phyloP scores from a whole-genome alignment of 805 yeast genomes.

The Candida tammaniensis region DNA sequence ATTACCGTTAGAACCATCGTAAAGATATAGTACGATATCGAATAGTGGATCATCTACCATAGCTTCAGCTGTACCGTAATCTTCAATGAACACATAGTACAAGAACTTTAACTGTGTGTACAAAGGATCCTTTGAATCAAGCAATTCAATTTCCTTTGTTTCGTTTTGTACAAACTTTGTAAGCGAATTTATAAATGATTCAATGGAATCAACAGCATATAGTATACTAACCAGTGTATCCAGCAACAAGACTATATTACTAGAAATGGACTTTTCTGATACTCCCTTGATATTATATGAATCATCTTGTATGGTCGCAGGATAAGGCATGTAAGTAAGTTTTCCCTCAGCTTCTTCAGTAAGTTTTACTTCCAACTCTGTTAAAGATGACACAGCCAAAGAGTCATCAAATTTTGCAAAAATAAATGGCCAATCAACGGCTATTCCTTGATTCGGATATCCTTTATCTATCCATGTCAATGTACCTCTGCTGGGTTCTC shows the following conservation, averaged over 20 bases:
- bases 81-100: constrained; percentile 5
- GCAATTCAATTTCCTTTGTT: background rate
- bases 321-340: constrained; percentile 1
- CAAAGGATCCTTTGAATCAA: constrained; percentile 8
- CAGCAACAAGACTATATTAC: constrained; percentile 2
- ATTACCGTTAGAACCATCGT: background rate
- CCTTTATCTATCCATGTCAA: constrained; percentile 35
- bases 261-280: constrained; percentile 1
- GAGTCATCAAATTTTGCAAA: constrained; percentile 26
- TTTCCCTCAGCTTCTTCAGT: constrained; percentile 6
- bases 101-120: constrained; percentile 10
- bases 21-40: constrained; percentile 6
- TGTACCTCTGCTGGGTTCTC: constrained; percentile 43
- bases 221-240: background rate
- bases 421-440: constrained; percentile 35
- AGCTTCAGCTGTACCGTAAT: constrained; percentile 5
- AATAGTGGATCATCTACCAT: constrained; percentile 1
- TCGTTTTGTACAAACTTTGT: constrained; percentile 2
- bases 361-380: constrained; percentile 17
- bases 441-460: constrained; percentile 33
- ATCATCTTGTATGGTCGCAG: constrained; percentile 7
- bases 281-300: constrained; percentile 8
- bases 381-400: constrained; percentile 17
- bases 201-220: constrained; percentile 2
- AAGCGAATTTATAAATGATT: constrained; percentile 7